Base-by-base conservation (phyloP, 1,139 yeast genomes). In the Yarrowia galli region DNA sequence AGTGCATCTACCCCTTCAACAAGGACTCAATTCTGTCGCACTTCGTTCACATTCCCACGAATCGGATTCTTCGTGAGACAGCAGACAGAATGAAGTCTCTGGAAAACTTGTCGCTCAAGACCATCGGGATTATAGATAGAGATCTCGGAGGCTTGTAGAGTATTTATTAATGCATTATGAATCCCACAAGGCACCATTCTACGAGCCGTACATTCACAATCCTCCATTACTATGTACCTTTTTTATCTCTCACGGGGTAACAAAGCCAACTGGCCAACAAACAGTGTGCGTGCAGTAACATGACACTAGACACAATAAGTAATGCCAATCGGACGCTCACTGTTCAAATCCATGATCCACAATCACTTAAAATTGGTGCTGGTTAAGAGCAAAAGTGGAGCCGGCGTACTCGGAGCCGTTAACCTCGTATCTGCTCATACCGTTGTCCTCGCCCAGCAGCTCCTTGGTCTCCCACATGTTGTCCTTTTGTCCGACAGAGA, bases 401-500 rank as follows among this genome's bases (percentile, higher is more conserved):
- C 75, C 73, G 22, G 76, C 77, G 64, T 76, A 76, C 66, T 74
- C 78, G 65, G 76, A 75, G 56, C 83, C 84, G 18, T 79, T 74
- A 3, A 46, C 46, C 38, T 82, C 75, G 32, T 77, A 73, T 68
- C 81, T 80, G 71, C 80, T 80, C 23, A 83, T 81, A 42, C 72
- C 72, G 18, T 83, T 83, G 12, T 69, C 73, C 45, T 77, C 78
- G 2, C 83, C 84, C 20, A 84, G 80, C 79, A 84, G 79, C 71
- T 79, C 81, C 71, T 83, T 83, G 67, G 85, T 82, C 53, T 85
- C 87, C 75, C 83, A 79, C 15, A 78, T 78, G 69, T 81, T 81
- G 43, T 80, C 79, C 67, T 82, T 78, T 71, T 83, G 84, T 58
- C 87, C 85, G 67, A 92, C 96, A 66, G 95, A 87, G 77, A 95